A percentile compares a stretch with the other conserved stretches of the same genome.
Conservation (phyloP, 2,329 filamentous ascomycete genomes). For the Tympanopsis confertula region DNA sequence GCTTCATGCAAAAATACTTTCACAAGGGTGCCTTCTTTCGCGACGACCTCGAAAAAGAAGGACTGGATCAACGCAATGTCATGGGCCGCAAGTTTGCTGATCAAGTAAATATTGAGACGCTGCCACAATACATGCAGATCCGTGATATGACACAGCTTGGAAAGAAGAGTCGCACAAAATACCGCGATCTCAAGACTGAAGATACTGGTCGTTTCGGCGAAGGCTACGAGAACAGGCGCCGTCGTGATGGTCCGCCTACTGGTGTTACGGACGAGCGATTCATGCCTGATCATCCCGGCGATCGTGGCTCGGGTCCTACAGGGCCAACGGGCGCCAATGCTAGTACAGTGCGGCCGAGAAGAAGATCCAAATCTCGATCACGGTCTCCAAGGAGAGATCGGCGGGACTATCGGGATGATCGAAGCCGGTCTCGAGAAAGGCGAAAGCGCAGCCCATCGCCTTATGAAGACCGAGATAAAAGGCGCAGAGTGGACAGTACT, state of each 20-base stretch:
- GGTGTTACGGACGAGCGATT: constrained; percentile 53
- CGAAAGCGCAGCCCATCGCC: background rate
- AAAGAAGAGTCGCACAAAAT: constrained; percentile 81
- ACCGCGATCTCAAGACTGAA: constrained; percentile 76
- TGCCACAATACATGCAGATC: constrained; percentile 87
- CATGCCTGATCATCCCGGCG: constrained; percentile 50
- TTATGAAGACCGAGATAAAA: background rate
- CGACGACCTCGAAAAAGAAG: constrained; percentile 64
- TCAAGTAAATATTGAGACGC: constrained; percentile 71
- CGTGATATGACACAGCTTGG: constrained; percentile 89
- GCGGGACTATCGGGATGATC: too few relatives aligned
- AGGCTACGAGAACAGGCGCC: constrained; percentile 35
- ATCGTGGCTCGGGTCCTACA: constrained; percentile 9
- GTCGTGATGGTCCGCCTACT: constrained; percentile 20
- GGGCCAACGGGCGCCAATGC: constrained; percentile 57
- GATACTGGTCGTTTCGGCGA: constrained; percentile 83
- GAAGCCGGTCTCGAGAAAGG: background rate
- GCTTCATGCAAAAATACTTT: constrained; percentile 89
- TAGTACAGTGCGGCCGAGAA: constrained; percentile 42
- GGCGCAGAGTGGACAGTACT: background rate
- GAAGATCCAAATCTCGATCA: constrained; percentile 33
- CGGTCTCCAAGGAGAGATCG: constrained; percentile 31
- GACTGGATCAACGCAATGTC: constrained; percentile 68
- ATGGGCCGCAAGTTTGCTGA: constrained; percentile 78
- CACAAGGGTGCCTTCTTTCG: constrained; percentile 95